Evolutionary conservation across 2,329 filamentous ascomycete genomes (phyloP).

Genomic region (Xylariales sp.): DNA sequence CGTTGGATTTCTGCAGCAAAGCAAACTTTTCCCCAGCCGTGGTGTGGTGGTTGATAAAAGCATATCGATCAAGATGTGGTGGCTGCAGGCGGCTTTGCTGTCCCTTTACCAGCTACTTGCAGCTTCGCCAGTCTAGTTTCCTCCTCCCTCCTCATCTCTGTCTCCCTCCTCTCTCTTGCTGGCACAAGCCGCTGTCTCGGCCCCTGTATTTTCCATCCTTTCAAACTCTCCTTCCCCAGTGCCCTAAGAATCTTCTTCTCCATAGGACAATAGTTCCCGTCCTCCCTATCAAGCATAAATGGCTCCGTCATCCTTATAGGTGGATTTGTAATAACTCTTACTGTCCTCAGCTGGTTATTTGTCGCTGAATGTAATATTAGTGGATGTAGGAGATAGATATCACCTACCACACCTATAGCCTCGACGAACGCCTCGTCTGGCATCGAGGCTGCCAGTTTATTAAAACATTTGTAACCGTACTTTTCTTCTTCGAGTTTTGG

Average conservation of each 20-base stretch:
- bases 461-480: conserved; percentile 43
- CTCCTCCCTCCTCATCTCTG: too few species aligned
- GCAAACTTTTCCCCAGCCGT: too few species aligned
- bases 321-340: conserved; percentile 53
- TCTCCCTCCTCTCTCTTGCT: too few species aligned
- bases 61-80: too few species aligned
- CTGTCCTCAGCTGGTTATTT: conserved; percentile 39
- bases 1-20: too few species aligned
- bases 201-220: not conserved
- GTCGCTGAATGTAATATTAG: conserved; percentile 54
- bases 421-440: conserved; percentile 46
- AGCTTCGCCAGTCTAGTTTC: too few species aligned
- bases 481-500: conserved; percentile 31
- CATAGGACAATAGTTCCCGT: conserved; percentile 47
- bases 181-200: too few species aligned
- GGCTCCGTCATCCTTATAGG: conserved; percentile 47
- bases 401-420: conserved; percentile 47
- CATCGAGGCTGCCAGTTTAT: conserved; percentile 29
- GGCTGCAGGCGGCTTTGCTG: too few species aligned
- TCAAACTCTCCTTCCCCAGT: not conserved
- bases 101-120: too few species aligned
- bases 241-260: conserved; percentile 48
- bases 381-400: conserved; percentile 56
- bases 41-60: too few species aligned
- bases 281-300: conserved; percentile 46